phyloP scores from a whole-genome alignment of 495 filamentous ascomycete species.

The Margaritispora aquatica region DNA sequence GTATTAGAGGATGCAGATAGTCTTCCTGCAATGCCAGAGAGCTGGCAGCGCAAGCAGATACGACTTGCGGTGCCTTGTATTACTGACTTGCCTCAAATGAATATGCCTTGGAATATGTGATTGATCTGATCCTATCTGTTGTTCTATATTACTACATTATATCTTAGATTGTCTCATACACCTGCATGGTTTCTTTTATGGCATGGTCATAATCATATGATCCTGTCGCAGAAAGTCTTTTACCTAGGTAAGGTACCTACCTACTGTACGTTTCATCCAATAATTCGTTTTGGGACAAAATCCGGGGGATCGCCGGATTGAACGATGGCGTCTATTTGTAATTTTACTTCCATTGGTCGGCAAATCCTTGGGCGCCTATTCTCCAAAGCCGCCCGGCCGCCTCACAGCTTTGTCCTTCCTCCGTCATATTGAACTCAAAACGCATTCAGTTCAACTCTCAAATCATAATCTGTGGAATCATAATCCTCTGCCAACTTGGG shows the following conservation, averaged over 20 bases:
- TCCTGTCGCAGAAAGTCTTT: too few species aligned
- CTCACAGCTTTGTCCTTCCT: background rate
- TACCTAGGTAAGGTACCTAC: too few species aligned
- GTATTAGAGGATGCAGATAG: background rate
- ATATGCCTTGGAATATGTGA: background rate
- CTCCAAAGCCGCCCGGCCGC: background rate
- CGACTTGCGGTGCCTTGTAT: background rate
- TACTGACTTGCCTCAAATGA: background rate
- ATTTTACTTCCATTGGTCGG: background rate
- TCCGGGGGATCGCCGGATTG: background rate
- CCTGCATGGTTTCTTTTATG: too few species aligned
- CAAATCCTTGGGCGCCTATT: background rate
- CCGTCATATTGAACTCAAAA: background rate
- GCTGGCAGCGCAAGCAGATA: background rate
- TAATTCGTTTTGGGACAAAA: too few species aligned
- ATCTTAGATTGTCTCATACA: too few species aligned
- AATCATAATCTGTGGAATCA: too few species aligned
- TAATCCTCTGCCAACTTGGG: too few species aligned
- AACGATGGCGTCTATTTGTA: background rate
- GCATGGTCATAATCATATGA: too few species aligned
- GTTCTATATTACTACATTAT: too few species aligned
- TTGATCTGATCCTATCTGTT: background rate
- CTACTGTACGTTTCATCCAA: too few species aligned
- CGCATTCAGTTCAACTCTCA: background rate
- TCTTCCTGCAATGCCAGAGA: background rate